Percentiles rank a stretch among this genome's conserved stretches.
These are phyloP conservation scores for Claviceps spartinae DNA, from an alignment of 2,329 filamentous ascomycete genomes.

Conservation along the genomic window DNA sequence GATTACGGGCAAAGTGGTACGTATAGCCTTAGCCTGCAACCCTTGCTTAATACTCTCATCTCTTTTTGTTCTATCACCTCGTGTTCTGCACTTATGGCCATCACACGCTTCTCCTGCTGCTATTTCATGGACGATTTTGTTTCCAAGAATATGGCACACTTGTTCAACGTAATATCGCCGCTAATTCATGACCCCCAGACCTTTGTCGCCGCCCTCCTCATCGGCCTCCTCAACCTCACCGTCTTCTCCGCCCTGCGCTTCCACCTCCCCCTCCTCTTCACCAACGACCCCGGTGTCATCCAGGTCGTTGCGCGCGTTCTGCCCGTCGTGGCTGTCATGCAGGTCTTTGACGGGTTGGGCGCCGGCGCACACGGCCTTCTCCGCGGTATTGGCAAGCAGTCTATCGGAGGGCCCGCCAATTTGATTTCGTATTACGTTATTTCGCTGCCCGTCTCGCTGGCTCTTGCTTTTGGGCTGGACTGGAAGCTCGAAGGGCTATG, in stretches of 20 bases:
- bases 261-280: slow-evolving; percentile 66
- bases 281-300: slow-evolving; percentile 57
- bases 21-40: slow-evolving; percentile 12
- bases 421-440: slow-evolving; percentile 76
- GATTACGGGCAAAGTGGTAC: slow-evolving; percentile 62
- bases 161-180: too few relatives aligned
- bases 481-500: slow-evolving; percentile 76
- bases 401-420: slow-evolving; percentile 81
- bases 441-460: slow-evolving; percentile 72
- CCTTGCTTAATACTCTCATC: slow-evolving; percentile 1
- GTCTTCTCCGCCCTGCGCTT: slow-evolving; percentile 56
- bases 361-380: slow-evolving; percentile 74
- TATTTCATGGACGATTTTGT: too few relatives aligned
- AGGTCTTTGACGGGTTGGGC: slow-evolving; percentile 73
- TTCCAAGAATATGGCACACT: too few relatives aligned
- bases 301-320: slow-evolving; percentile 54
- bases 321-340: slow-evolving; percentile 75
- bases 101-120: too few relatives aligned
- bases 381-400: slow-evolving; percentile 75
- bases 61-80: too few relatives aligned
- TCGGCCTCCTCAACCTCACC: slow-evolving; percentile 69
- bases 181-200: slow-evolving; percentile 20
- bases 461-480: slow-evolving; percentile 58
- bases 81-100: too few relatives aligned
- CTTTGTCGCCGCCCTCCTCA: slow-evolving; percentile 48